Conservation (phyloP, 352 stramenopile species). For the Thraustotheca clavata region DNA sequence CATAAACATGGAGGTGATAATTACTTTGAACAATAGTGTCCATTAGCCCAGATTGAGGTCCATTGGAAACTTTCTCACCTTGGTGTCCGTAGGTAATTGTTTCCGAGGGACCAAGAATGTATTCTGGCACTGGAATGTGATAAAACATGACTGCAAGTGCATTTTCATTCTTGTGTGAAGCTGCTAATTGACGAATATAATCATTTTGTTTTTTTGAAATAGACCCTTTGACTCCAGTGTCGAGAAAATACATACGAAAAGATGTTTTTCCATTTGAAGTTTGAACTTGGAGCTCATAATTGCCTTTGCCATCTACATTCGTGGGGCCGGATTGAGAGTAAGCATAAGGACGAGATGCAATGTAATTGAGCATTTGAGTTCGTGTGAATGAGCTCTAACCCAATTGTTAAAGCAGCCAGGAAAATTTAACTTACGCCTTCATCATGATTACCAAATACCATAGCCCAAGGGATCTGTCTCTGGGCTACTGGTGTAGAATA, state of each 20-base stretch:
- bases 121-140: slow-evolving; percentile 53
- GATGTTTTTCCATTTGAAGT: slow-evolving; percentile 28
- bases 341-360: slow-evolving; percentile 32
- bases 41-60: slow-evolving; percentile 37
- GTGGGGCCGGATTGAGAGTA: slow-evolving; percentile 35
- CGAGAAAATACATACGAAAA: slow-evolving; percentile 60
- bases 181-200: not conserved
- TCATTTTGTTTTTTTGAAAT: slow-evolving; percentile 39
- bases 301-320: slow-evolving; percentile 35
- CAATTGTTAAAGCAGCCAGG: not conserved
- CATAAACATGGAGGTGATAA: not conserved
- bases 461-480: slow-evolving; percentile 39
- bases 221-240: slow-evolving; percentile 40
- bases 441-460: slow-evolving; percentile 59
- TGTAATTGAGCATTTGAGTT: slow-evolving; percentile 31
- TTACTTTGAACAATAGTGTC: slow-evolving; percentile 31
- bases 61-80: slow-evolving; percentile 32
- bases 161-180: slow-evolving; percentile 4
- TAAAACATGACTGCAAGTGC: slow-evolving; percentile 54
- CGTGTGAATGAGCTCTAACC: slow-evolving; percentile 27
- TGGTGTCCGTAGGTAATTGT: slow-evolving; percentile 27
- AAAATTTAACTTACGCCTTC: slow-evolving; percentile 24
- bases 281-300: slow-evolving; percentile 44
- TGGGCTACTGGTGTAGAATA: slow-evolving; percentile 30
- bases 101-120: slow-evolving; percentile 6